Evolutionary conservation across 805 yeast genomes (phyloP), one percentile per base, ranked within the genome.

Genomic region (Komagataella ulmi): DNA sequence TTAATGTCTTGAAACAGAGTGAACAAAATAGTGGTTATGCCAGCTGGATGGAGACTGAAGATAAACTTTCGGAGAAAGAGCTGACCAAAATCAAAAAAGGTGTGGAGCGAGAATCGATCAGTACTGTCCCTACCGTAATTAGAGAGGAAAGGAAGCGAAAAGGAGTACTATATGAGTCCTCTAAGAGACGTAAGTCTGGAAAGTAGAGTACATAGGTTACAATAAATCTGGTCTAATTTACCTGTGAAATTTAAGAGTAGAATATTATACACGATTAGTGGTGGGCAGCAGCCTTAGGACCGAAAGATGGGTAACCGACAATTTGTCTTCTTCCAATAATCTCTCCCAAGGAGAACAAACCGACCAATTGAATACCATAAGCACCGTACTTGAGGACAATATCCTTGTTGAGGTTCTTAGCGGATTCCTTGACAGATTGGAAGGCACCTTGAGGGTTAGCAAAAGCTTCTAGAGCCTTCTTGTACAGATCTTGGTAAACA

Each of bases 1-100:
- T 91, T 24, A 93, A 90, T 62, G 98, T 93, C 14, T 91, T 93
- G 96, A 86, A 85, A 60, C 96, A 90, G 66, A 85, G 96, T 58
- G 97, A 96, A 2, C 74, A 81, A 50, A 72, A 73, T 45, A 65
- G 62, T 24, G 80, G 79, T 3, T 78, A 83, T 51, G 81, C 86
- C 43, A 79, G 72, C 30, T 93, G 99, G 99, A 79, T 93, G 85
- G 77, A 80, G 45, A 75, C 79, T 53, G 65, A 86, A 63, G 73
- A 81, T 14, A 86, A 86, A 63, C 67, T 88, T 53, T 66, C 80
- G 10, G 78, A 79, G 60, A 75, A 72, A 49, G 83, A 83, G 49
- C 85, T 85, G 71, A 74, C 79, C 57, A 61, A 69, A 51, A 68
- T 86, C 54, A 83, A 82, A 65, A 70, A 66, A 52, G 77, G 80